phyloP scores from a whole-genome alignment of 1,139 yeast genomes.

The Suhomyces choctaworum region DNA sequence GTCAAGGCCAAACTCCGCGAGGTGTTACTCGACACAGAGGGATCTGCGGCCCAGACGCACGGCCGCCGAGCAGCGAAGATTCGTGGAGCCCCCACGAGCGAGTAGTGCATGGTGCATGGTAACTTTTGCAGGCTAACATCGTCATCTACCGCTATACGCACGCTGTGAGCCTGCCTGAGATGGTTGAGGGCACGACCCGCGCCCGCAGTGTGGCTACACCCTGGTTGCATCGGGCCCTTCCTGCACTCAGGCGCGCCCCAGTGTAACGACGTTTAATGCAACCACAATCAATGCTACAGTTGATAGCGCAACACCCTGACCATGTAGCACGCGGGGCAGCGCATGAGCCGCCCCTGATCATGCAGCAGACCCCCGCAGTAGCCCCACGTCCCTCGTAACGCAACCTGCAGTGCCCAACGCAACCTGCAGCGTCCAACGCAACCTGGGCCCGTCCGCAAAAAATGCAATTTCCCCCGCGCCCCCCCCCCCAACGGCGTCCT shows the following conservation, averaged over 20 bases:
- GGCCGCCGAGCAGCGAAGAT: conserved; percentile 8
- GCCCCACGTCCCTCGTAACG: not conserved
- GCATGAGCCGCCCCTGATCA: too few relatives aligned
- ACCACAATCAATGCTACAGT: conserved; percentile 1
- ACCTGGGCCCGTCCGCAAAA: not conserved
- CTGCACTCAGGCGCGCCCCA: conserved; percentile 1
- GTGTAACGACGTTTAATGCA: conserved; percentile 4
- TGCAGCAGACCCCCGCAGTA: conserved; percentile 1
- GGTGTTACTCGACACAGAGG: conserved; percentile 39
- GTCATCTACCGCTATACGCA: too few relatives aligned
- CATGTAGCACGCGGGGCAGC: not conserved
- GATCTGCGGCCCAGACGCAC: conserved; percentile 13
- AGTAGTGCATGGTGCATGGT: too few relatives aligned
- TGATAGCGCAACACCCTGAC: not conserved
- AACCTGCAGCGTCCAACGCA: not conserved
- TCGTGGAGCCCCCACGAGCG: too few relatives aligned
- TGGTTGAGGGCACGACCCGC: too few relatives aligned
- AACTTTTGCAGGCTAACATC: too few relatives aligned
- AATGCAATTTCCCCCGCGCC: not conserved
- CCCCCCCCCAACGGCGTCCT: not conserved
- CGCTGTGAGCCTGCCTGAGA: too few relatives aligned
- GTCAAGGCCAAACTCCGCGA: conserved; percentile 61
- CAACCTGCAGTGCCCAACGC: not conserved
- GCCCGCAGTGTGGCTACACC: too few relatives aligned
- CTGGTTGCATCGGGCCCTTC: conserved; percentile 1